Conservation (phyloP, 2,329 filamentous ascomycete species). For the Periconia macrospinosa region DNA sequence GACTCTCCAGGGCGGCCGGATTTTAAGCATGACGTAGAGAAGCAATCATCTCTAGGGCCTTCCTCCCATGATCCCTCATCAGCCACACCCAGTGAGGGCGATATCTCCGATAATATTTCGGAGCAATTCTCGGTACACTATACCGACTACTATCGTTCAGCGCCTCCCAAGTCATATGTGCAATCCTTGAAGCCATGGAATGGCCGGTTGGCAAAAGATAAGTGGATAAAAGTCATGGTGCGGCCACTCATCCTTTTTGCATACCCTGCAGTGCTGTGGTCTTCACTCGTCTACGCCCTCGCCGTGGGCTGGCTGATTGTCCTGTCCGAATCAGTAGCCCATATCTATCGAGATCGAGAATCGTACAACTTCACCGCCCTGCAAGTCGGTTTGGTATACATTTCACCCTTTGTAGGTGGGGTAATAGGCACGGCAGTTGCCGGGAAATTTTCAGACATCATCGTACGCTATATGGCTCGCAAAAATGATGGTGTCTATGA, state of each 20-base stretch:
- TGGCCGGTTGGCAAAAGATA: slow-evolving; percentile 72
- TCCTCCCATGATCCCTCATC: not conserved
- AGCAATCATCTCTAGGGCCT: slow-evolving; percentile 17
- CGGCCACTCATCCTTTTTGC: slow-evolving; percentile 84
- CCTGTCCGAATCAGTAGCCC: slow-evolving; percentile 81
- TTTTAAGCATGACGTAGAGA: slow-evolving; percentile 17
- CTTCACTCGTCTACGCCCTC: slow-evolving; percentile 78
- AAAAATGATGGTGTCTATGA: slow-evolving; percentile 94
- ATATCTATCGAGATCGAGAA: slow-evolving; percentile 71
- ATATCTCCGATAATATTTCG: slow-evolving; percentile 23
- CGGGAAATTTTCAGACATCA: slow-evolving; percentile 81
- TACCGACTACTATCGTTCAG: slow-evolving; percentile 68
- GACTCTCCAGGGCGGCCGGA: not conserved
- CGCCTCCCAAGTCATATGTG: slow-evolving; percentile 69
- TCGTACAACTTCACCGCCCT: slow-evolving; percentile 81
- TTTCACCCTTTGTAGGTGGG: slow-evolving; percentile 75
- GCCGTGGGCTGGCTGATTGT: slow-evolving; percentile 96
- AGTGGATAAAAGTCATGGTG: slow-evolving; percentile 75
- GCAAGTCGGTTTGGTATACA: slow-evolving; percentile 82
- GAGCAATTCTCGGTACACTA: slow-evolving; percentile 53
- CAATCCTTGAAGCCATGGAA: slow-evolving; percentile 77
- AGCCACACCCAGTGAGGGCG: not conserved
- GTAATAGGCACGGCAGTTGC: slow-evolving; percentile 90
- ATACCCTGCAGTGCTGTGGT: slow-evolving; percentile 91
- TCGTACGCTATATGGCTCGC: slow-evolving; percentile 79